Percentiles rank a stretch among this genome's conserved stretches.
These are phyloP conservation scores for Phytophthora citrophthora DNA, from an alignment of 352 stramenopile species.

Conservation along the genomic window DNA sequence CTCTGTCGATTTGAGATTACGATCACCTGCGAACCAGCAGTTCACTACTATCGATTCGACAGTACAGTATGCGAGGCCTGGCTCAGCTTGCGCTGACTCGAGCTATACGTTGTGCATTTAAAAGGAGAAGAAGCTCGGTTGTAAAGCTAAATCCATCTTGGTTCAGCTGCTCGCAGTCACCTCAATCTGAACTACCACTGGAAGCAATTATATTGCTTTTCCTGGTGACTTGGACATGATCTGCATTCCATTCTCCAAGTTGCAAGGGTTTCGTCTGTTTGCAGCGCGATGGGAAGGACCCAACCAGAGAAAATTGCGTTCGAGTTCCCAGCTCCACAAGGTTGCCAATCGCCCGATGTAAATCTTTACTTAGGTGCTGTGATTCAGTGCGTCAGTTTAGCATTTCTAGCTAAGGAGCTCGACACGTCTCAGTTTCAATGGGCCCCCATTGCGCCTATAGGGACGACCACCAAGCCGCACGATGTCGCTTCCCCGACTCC, in stretches of 20 bases:
- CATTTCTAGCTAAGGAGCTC: neutral
- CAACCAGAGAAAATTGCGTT: conserved; percentile 1
- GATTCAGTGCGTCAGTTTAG: too few species aligned
- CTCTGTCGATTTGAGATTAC: neutral
- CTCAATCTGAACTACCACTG: too few species aligned
- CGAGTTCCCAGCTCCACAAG: neutral
- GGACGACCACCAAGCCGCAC: neutral
- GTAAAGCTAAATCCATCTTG: neutral
- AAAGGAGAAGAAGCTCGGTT: too few species aligned
- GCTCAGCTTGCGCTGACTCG: too few species aligned
- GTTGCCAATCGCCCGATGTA: neutral
- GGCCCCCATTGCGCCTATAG: neutral
- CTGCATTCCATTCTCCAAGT: conserved; percentile 4
- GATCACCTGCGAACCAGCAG: too few species aligned
- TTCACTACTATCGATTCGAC: too few species aligned
- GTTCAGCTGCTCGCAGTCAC: neutral
- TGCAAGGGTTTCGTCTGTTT: conserved; percentile 3
- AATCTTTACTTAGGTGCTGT: neutral
- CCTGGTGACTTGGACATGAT: neutral
- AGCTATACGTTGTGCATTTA: too few species aligned
- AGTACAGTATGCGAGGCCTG: too few species aligned
- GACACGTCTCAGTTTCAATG: neutral
- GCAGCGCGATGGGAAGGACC: neutral
- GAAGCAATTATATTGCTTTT: too few species aligned
- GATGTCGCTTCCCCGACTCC: conserved; percentile 5